Base-by-base conservation (phyloP, 2,329 filamentous ascomycete species). In the Aspergillus ochraceus region DNA sequence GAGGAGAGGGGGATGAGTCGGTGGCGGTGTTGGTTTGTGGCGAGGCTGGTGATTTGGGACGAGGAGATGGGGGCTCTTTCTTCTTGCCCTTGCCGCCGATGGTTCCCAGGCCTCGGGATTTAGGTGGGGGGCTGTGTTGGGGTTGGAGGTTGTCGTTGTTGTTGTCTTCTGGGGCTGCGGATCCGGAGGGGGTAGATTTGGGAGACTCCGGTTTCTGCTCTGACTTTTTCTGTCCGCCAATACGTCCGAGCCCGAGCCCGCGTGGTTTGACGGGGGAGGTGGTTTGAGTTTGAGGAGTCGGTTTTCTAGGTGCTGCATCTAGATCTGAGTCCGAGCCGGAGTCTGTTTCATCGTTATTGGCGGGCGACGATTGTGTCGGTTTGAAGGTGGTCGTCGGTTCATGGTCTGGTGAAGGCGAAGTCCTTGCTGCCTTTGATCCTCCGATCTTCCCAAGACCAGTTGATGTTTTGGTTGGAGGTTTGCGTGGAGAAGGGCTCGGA, bases 21-120 rank as follows among this genome's bases (percentile, higher is more conserved):
- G n/a, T 19, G 32, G 2, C 3, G 32, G 46, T 4, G 36, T 47
- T 19, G 36, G n/a, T 36, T 22, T 22, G 47, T 20, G 11, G 19
- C 10, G 59, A 12, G 5, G 52, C 6, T 36, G 47, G 46, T 3
- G 39, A 19, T 49, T 47, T 24, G n/a, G 30, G 30, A 47, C 30
- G 42, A 46, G 45, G 53, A 55, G 58, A 32, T 26, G 47, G 20
- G 19, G 55, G 53, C 39, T 54, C 50, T 53, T 56, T 58, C 36
- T 64, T 51, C 52, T 68, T 72, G 30, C 71, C 50, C 52, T 68
- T 72, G 30, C 71, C 70, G 19, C 72, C 72, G 30, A 75, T 74
- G 8, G 70, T 63, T 22, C 73, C 73, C 51, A 75, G 60, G 24
- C 65, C 65, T 46, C 68, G 66, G 8, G 57, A 24, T 36, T 64